Base-by-base conservation (phyloP, 208 protist species). In the Acanthamoeba triangularis region DNA sequence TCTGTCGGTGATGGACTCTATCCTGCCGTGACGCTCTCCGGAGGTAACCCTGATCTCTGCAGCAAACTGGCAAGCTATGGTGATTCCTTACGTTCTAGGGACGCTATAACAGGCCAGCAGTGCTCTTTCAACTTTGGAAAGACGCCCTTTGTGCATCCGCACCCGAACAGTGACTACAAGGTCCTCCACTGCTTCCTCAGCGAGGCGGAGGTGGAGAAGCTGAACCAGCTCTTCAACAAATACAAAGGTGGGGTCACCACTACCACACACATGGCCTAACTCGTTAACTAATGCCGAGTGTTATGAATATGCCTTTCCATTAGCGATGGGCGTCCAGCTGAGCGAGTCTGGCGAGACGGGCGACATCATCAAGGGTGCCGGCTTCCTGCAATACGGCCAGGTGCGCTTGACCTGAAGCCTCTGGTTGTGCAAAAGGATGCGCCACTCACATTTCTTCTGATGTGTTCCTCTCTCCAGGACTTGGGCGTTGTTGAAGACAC, bases 111-210 rank as follows among this genome's bases (percentile, higher is more conserved):
- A 61, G 78, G 78, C 47, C 85, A 92, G 37, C n/a, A 72, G 33
- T 56, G 44, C 54, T 30, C 54, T 18, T 65, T 72, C 59, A 92
- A 92, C 20, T 65, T 92, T 92, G 85, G 85, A 30, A 92, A 74
- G 35, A 72, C 56, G 59, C 52, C 33, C 20, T 65, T 92, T 49
- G 3, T 14, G 59, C n/a, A 74, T 30, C 78, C 37, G 41, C 49
- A 84, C 35, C 78, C 82, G 44, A 56, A 6, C 52, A 65, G 33
- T 16, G 85, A n/a, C 59, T 52, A 49, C 85, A 30, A 92, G 49
- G 85, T 23, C 85, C 85, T 92, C 35, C 85, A 92, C 85, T 92
- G 85, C 56, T 72, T 92, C 59, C 59, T 92, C 28, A 74, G 56
- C 25, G 85, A 92, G 20, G 18, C 52, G 30, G 56, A 92, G 20